Base-by-base conservation (phyloP, 129 eudicot species). In the Flaveria trinervia region DNA sequence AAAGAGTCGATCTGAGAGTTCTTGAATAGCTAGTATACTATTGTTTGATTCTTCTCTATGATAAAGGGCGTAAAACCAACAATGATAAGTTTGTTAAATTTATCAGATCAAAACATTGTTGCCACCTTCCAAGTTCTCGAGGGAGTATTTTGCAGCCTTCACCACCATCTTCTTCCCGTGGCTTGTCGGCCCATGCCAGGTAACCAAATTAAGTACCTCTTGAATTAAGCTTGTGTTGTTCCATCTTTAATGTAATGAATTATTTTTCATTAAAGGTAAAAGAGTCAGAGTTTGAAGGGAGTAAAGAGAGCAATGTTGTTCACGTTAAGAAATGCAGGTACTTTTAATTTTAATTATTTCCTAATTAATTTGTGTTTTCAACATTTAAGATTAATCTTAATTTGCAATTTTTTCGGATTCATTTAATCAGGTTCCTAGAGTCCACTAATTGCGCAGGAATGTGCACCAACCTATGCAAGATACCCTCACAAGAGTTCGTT, bases 391-490 rank as follows among this genome's bases (percentile, higher is more conserved):
- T 5, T 36, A 36, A 36, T 36, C 41, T 5, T 5, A 36, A 36
- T 36, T 36, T 36, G 41, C 41, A 36, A 5, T 36, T 3, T 36
- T 6, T 36, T 36, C 7, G 41, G 41, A 36, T 36, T 36, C 5
- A 16, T 51, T 15, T 51, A 15, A 16, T 16, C 23, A 91, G 98
- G 93, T 91, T 94, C 71, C 55, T 94, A 80, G 96, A 91, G 82
- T 87, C 82, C 80, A 80, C 84, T 16, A 94, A 91, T 79, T 94
- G 98, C 67, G 93, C 89, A 30, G 97, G 97, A 70, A 91, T 94
- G 92, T 94, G 98, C 89, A 94, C 93, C 68, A 94, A 91, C 70
- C 92, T 94, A 15, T 94, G 98, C 80, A 94, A 91, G 87, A 82
- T 87, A 86, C 97, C 98, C 9, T 85, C 97, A 33, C 98, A 94